Percentiles rank a stretch among this genome's conserved stretches.
Evolutionary conservation across 306 rosid genomes (phyloP).

Genomic region (Dalbergia oliveri): DNA sequence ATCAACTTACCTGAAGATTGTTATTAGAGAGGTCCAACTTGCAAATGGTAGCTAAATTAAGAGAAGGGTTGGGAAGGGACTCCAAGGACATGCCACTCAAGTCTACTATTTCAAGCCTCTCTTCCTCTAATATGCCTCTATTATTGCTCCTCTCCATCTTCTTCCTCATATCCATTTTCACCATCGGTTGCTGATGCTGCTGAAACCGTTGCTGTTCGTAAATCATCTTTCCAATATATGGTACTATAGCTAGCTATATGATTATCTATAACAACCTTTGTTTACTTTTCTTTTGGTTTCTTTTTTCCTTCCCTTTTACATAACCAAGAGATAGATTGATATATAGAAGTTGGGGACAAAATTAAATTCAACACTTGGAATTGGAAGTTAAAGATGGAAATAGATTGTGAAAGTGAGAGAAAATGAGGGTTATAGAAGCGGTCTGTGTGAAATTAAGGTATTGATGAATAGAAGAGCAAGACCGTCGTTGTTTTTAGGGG

Average conservation of each 20-base stretch:
- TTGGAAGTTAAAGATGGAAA: neutral
- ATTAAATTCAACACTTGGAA: neutral
- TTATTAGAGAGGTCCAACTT: constrained; percentile 92
- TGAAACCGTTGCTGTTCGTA: constrained; percentile 55
- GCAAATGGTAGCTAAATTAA: constrained; percentile 70
- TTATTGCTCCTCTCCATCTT: constrained; percentile 26
- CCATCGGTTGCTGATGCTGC: constrained; percentile 9
- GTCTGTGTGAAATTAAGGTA: neutral
- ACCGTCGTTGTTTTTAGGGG: neutral
- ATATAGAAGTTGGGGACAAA: neutral
- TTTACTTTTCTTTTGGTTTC: neutral
- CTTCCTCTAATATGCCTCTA: constrained; percentile 44
- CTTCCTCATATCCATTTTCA: constrained; percentile 39
- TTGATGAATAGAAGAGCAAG: neutral
- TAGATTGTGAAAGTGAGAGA: neutral
- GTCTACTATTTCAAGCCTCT: constrained; percentile 72
- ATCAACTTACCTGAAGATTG: constrained; percentile 73
- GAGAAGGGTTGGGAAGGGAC: constrained; percentile 73
- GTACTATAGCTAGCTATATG: too few relatives aligned
- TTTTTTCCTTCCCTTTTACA: neutral
- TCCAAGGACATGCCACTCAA: constrained; percentile 85
- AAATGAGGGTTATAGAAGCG: neutral
- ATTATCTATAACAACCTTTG: neutral
- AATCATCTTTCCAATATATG: constrained; percentile 54
- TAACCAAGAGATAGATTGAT: too few relatives aligned